Evolutionary conservation across 495 filamentous ascomycete species (phyloP).

Genomic region (Hypomontagnella submonticulosa): DNA sequence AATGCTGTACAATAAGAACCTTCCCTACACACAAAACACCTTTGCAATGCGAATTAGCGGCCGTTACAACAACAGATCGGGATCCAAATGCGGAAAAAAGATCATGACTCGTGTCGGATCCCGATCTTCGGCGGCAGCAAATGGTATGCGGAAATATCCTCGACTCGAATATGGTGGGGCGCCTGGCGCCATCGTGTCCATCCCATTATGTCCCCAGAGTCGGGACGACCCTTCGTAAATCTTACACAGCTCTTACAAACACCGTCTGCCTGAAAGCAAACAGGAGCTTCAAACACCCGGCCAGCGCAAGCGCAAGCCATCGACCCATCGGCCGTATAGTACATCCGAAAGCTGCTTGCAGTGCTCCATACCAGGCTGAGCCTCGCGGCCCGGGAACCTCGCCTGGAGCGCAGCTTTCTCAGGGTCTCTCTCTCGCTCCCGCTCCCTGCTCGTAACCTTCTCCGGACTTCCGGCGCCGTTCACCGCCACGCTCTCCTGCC

Average conservation of each 20-base stretch:
- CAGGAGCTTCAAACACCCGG: constrained; percentile 39
- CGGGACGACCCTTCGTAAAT: constrained; percentile 5
- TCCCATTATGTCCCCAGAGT: constrained; percentile 14
- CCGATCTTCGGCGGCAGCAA: neutral
- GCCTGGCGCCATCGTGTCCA: neutral
- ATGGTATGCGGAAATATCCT: constrained; percentile 4
- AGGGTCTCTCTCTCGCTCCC: constrained; percentile 48
- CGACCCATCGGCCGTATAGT: constrained; percentile 88
- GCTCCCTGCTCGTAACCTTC: constrained; percentile 27
- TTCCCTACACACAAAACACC: constrained; percentile 32
- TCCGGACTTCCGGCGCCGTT: constrained; percentile 41
- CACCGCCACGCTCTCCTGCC: constrained; percentile 68
- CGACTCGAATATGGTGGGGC: neutral
- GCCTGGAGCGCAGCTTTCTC: constrained; percentile 62
- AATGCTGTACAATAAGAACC: constrained; percentile 22
- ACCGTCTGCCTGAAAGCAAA: too few species aligned
- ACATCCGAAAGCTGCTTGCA: constrained; percentile 89
- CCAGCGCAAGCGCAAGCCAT: constrained; percentile 86
- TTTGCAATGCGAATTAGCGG: constrained; percentile 33
- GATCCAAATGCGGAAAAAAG: constrained; percentile 24
- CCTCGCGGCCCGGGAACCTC: constrained; percentile 59
- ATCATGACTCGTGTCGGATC: constrained; percentile 20
- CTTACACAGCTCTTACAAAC: constrained; percentile 19
- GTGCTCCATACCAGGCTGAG: constrained; percentile 86
- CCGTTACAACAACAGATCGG: constrained; percentile 4